Evolutionary conservation across 805 yeast species (phyloP).

Genomic region (Myxozyma vanderwaltii): DNA sequence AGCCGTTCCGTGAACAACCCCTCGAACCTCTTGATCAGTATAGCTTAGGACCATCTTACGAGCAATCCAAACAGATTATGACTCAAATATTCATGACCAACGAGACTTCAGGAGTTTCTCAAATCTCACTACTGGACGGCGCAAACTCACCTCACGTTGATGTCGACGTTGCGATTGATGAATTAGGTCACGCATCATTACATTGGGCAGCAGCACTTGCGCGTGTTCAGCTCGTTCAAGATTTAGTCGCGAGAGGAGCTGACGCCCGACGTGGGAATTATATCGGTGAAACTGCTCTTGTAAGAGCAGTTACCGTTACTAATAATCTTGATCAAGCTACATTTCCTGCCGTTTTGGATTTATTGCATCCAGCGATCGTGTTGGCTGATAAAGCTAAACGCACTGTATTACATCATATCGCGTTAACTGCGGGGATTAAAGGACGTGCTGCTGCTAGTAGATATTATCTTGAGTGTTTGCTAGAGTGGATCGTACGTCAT

Average conservation of each 20-base stretch:
- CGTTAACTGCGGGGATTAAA: slow-evolving; percentile 73
- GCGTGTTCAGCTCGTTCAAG: slow-evolving; percentile 65
- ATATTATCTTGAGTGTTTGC: slow-evolving; percentile 68
- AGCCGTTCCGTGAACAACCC: slow-evolving; percentile 15
- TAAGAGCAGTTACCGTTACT: slow-evolving; percentile 81
- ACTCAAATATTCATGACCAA: slow-evolving; percentile 55
- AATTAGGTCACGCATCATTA: slow-evolving; percentile 86
- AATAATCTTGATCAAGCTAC: slow-evolving; percentile 78
- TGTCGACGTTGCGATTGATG: slow-evolving; percentile 87
- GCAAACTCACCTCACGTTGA: slow-evolving; percentile 46
- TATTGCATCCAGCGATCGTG: slow-evolving; percentile 72
- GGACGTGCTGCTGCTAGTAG: slow-evolving; percentile 72
- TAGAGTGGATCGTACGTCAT: slow-evolving; percentile 74
- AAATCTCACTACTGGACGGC: slow-evolving; percentile 40
- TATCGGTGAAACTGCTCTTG: slow-evolving; percentile 84
- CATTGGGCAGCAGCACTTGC: slow-evolving; percentile 98
- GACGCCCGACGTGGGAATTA: slow-evolving; percentile 71
- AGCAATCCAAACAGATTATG: slow-evolving; percentile 49
- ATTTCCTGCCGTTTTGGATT: slow-evolving; percentile 68
- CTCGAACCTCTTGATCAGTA: slow-evolving; percentile 36
- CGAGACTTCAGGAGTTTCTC: slow-evolving; percentile 42
- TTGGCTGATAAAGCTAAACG: slow-evolving; percentile 69
- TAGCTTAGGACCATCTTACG: slow-evolving; percentile 40
- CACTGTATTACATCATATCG: slow-evolving; percentile 84
- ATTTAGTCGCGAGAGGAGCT: slow-evolving; percentile 68